Percentiles rank a stretch among this genome's conserved stretches.
These are phyloP conservation scores for Saccharomycopsis malanga DNA, from an alignment of 805 yeast genomes.

Conservation along the genomic window DNA sequence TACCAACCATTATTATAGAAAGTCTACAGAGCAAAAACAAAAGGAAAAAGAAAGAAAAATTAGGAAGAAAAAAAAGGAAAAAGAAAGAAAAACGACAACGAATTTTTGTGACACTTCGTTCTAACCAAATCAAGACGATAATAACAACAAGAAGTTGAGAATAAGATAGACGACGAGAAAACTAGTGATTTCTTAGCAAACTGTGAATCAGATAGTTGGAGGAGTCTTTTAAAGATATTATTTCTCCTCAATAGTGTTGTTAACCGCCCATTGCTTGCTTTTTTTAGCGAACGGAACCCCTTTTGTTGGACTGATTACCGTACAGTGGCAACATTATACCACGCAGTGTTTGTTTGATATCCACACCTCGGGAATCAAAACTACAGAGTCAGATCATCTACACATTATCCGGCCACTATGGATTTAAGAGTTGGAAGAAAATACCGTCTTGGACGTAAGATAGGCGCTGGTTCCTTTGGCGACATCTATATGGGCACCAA, in stretches of 20 bases:
- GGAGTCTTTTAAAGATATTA: too few relatives aligned
- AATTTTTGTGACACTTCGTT: not conserved
- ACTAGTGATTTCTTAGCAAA: too few relatives aligned
- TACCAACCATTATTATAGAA: too few relatives aligned
- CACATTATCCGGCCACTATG: conserved; percentile 27
- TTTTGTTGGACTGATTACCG: not conserved
- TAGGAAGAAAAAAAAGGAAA: not conserved
- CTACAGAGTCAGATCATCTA: not conserved
- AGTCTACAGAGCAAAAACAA: too few relatives aligned
- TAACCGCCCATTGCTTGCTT: not conserved
- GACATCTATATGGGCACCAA: conserved; percentile 92
- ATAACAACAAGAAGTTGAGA: not conserved
- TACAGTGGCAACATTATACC: not conserved
- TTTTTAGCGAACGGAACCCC: not conserved
- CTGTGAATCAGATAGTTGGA: too few relatives aligned
- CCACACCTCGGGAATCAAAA: not conserved
- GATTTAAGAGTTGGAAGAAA: conserved; percentile 91
- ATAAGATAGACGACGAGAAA: too few relatives aligned
- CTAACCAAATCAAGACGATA: not conserved
- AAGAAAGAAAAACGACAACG: not conserved
- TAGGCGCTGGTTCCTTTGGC: conserved; percentile 96
- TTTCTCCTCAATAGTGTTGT: not conserved
- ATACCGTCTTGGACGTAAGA: conserved; percentile 87
- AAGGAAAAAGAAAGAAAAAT: too few relatives aligned
- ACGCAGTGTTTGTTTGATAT: not conserved